These are phyloP conservation scores for Pythium periplocum DNA, from an alignment of 352 stramenopile genomes.

Conservation along the genomic window DNA sequence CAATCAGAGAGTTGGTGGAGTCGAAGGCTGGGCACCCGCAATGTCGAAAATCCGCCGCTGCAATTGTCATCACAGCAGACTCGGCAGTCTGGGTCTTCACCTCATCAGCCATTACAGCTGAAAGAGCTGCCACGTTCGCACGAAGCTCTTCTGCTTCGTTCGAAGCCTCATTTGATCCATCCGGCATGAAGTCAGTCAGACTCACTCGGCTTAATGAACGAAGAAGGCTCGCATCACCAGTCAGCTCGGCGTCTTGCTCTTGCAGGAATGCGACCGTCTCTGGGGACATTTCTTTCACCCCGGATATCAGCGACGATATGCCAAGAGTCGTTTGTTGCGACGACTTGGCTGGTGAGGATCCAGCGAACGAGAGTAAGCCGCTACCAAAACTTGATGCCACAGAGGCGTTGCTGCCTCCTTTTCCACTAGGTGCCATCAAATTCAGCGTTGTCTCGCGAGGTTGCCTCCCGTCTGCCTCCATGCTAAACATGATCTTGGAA, in stretches of 20 bases:
- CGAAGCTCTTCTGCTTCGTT: slow-evolving; percentile 6
- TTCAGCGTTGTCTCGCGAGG: slow-evolving; percentile 1
- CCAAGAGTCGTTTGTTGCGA: slow-evolving; percentile 22
- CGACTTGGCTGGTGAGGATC: too few relatives aligned
- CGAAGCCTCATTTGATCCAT: slow-evolving; percentile 1
- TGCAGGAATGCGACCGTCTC: slow-evolving; percentile 48
- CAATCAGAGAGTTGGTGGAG: slow-evolving; percentile 29
- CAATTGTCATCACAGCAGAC: slow-evolving; percentile 27
- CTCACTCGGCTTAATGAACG: slow-evolving; percentile 51
- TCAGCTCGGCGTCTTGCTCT: slow-evolving; percentile 55
- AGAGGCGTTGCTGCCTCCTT: slow-evolving; percentile 2
- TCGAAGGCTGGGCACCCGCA: slow-evolving; percentile 66
- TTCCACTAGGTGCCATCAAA: not conserved
- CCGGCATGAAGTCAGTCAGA: slow-evolving; percentile 36
- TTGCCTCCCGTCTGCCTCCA: slow-evolving; percentile 23
- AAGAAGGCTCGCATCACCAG: slow-evolving; percentile 46
- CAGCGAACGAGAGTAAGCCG: too few relatives aligned
- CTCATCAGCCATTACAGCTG: slow-evolving; percentile 30
- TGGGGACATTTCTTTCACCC: slow-evolving; percentile 38
- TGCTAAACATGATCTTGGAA: slow-evolving; percentile 64
- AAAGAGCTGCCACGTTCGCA: slow-evolving; percentile 11
- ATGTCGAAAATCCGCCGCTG: slow-evolving; percentile 46
- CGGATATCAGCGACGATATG: slow-evolving; percentile 48
- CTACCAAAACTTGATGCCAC: too few relatives aligned
- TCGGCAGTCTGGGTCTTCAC: slow-evolving; percentile 22